Evolutionary conservation across 768 basidiomycete genomes (phyloP), one percentile per base, ranked within the genome.

Genomic region (Leucosporidium scottii): DNA sequence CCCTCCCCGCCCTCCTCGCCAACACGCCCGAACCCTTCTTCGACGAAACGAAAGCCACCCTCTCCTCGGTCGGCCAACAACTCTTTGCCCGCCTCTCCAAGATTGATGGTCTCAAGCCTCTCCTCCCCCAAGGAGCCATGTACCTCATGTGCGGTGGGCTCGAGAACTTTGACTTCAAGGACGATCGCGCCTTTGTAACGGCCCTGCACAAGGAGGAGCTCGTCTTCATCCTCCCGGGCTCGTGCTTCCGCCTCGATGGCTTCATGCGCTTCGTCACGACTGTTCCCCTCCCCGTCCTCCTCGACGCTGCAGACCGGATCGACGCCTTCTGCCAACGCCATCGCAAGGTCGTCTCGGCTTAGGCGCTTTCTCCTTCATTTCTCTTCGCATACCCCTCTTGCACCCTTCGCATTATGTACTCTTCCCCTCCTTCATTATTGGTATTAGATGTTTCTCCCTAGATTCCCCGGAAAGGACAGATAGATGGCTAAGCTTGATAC

Each of bases 261-360:
- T 73, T 48, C 68, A 63, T 73, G 31, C 72, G 72, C 9, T 73
- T 73, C 62, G 72, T 73, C 13, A 73, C 72, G 25, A 73, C 72
- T 13, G 69, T 68, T 3, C 72, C 72, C 0, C 66, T 73, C 17
- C 53, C 60, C 1, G 27, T 63, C 44, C 64, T 73, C 28, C 31
- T 73, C 18, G 57, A 69, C 34, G 72, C 72, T 3, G 62, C 60
- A 51, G 72, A 73, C 28, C 62, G 72, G 3, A 30, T 73, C 54
- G 72, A 73, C 58, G 66, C 68, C 2, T 73, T 73, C 66, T 70
- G 67, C 67, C 48, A 53, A 2, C 65, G 71, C 10, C 71, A 68
- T 61, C 62, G 49, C 47, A 69, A 66, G 58, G 10, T 36, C 2
- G 51, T 15, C 51, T 34, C 34, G 34, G 55, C 50, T 17, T 51